Conservation (phyloP, 768 basidiomycete genomes). For the Podaxis rugospora region DNA sequence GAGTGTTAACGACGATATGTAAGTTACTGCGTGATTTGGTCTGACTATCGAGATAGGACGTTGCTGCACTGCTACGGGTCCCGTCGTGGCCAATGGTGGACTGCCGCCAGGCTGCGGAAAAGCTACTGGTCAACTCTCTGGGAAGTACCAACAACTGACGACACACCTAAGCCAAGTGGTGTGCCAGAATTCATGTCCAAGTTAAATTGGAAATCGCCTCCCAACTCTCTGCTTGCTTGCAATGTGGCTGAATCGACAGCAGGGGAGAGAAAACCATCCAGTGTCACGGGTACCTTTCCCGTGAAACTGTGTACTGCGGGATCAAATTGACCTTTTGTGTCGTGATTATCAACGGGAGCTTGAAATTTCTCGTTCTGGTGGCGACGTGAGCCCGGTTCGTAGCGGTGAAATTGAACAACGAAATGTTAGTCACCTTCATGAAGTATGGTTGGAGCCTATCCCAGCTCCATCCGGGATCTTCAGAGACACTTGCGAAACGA, state of each 20-base stretch:
- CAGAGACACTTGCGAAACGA: constrained; percentile 22
- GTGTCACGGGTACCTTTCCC: constrained; percentile 15
- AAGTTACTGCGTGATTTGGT: constrained; percentile 23
- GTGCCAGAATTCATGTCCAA: constrained; percentile 14
- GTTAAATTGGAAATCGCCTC: constrained; percentile 11
- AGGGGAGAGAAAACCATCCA: constrained; percentile 11
- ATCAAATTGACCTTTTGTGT: constrained; percentile 18
- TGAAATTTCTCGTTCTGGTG: constrained; percentile 16
- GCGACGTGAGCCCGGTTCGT: background rate
- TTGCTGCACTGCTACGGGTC: constrained; percentile 21
- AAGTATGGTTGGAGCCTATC: constrained; percentile 22
- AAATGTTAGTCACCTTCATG: constrained; percentile 14
- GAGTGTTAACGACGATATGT: constrained; percentile 24
- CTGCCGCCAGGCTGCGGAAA: constrained; percentile 18
- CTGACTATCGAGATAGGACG: constrained; percentile 19
- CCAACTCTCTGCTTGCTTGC: constrained; percentile 14
- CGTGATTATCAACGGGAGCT: constrained; percentile 15
- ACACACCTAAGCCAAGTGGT: constrained; percentile 13
- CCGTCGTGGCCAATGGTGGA: constrained; percentile 18
- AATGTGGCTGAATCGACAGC: constrained; percentile 18
- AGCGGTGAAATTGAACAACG: constrained; percentile 10
- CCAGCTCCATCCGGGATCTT: constrained; percentile 32
- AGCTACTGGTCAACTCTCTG: background rate
- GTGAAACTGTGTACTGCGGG: constrained; percentile 17
- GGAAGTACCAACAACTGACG: background rate